Conservation (phyloP, 2,329 filamentous ascomycete species). For the Didymella arachidicola region DNA sequence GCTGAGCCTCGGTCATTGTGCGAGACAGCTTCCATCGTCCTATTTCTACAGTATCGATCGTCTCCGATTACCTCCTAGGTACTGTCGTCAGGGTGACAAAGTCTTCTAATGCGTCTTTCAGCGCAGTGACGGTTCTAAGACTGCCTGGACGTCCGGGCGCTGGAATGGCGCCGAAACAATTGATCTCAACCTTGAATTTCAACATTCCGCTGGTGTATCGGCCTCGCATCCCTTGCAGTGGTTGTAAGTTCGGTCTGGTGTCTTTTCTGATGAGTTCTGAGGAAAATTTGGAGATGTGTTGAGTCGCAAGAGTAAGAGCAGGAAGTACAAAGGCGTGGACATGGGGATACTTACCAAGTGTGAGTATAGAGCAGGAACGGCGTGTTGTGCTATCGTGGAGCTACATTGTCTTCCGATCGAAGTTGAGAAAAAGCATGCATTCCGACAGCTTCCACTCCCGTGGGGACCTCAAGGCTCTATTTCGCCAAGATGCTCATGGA, state of each 20-base stretch:
- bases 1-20: background rate
- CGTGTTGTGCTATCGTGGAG: background rate
- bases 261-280: background rate
- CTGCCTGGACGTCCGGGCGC: conserved; percentile 14
- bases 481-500: conserved; percentile 25
- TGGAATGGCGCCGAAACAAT: conserved; percentile 19
- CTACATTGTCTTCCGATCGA: background rate
- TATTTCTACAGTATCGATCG: background rate
- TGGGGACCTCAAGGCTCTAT: conserved; percentile 11
- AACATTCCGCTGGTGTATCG: conserved; percentile 17
- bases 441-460: conserved; percentile 14
- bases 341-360: background rate
- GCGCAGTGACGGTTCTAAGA: conserved; percentile 9
- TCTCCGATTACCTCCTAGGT: background rate
- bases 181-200: conserved; percentile 1
- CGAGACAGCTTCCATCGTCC: conserved; percentile 2
- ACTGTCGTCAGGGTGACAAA: conserved; percentile 17
- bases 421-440: conserved; percentile 1
- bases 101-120: conserved; percentile 5
- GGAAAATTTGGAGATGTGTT: background rate
- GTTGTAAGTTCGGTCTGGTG: background rate
- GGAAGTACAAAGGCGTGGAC: background rate
- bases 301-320: background rate
- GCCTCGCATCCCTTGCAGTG: conserved; percentile 19
- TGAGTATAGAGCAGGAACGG: background rate